Base-by-base conservation (phyloP, 2,329 filamentous ascomycete species). In the Epicoccum nigrum region DNA sequence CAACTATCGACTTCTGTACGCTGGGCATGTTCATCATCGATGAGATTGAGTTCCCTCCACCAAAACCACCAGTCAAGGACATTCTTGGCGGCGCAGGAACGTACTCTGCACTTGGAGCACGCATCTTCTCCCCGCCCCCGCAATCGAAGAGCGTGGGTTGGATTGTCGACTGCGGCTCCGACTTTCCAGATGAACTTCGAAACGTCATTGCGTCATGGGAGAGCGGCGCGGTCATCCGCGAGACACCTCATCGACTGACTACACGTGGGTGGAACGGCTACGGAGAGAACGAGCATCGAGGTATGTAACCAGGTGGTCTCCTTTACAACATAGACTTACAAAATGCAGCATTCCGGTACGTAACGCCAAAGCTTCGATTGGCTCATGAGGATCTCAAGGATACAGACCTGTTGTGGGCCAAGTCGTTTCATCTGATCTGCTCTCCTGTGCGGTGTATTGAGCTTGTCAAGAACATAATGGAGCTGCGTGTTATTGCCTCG, bases 231-330 rank as follows among this genome's bases (percentile, higher is more conserved):
- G 67, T 91, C 13, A 77, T 94, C 58, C 84, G 92, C 45, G 76
- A 84, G 40, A 86, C 89, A 45, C 77, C 79, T 1, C 72, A 81
- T 6, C 85, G 90, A 19, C 79, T 90, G 41, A 97, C 93, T 2
- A 99, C 94, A 0, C 85, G 91, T 37, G 92, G 89, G 37, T 96
- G 91, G 90, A 97, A 97, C 71, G 89, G 89, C 41, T 97, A 97
- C 69, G 85, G 87, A 30, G 81, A 83, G 25, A 81, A 84, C 44
- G 84, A 85, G 52, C 83, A 89, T 70, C 82, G 86, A 76, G 78
- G 82, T 76, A 58, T 7, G 34, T 43, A 25, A 6, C 21, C 38
- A 30, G 31, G 19, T 6, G 23, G 11, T 2, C 23, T 5, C 6
- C 23, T 9, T 7, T 25, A 25, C 9, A 17, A 7, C 31, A n/a